Evolutionary conservation across 2,329 filamentous ascomycete species (phyloP).

Genomic region (Cercospora sp.): DNA sequence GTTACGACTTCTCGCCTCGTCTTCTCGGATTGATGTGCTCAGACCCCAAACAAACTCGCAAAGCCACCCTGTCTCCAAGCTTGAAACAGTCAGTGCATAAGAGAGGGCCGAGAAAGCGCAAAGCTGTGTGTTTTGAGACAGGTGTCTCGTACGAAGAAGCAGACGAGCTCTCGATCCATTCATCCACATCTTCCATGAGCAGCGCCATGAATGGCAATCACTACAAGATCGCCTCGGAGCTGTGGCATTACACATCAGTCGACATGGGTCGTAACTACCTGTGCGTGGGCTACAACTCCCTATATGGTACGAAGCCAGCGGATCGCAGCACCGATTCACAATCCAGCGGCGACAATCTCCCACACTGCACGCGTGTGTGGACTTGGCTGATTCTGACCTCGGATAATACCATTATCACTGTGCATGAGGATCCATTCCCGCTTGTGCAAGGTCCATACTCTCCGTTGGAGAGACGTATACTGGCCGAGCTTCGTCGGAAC

Average conservation of each 20-base stretch:
- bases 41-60: constrained; percentile 47
- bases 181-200: constrained; percentile 32
- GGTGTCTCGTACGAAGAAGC: constrained; percentile 20
- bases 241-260: constrained; percentile 75
- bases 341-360: constrained; percentile 18
- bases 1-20: constrained; percentile 69
- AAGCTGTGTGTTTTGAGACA: constrained; percentile 12
- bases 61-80: constrained; percentile 14
- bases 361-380: constrained; percentile 55
- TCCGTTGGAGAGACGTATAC: constrained; percentile 48
- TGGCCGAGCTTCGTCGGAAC: constrained; percentile 58
- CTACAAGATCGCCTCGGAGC: constrained; percentile 64
- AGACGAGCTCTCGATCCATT: constrained; percentile 35
- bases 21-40: constrained; percentile 65
- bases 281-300: constrained; percentile 71
- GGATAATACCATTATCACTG: constrained; percentile 69
- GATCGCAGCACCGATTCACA: not conserved
- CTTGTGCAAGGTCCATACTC: constrained; percentile 41
- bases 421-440: constrained; percentile 62
- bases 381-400: constrained; percentile 70
- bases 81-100: constrained; percentile 18
- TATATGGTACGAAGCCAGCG: constrained; percentile 44
- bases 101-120: constrained; percentile 14
- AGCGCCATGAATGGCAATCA: constrained; percentile 45
- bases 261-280: constrained; percentile 69